Evolutionary conservation across 352 stramenopile species (phyloP).

Genomic region (Ophiocytium majus): DNA sequence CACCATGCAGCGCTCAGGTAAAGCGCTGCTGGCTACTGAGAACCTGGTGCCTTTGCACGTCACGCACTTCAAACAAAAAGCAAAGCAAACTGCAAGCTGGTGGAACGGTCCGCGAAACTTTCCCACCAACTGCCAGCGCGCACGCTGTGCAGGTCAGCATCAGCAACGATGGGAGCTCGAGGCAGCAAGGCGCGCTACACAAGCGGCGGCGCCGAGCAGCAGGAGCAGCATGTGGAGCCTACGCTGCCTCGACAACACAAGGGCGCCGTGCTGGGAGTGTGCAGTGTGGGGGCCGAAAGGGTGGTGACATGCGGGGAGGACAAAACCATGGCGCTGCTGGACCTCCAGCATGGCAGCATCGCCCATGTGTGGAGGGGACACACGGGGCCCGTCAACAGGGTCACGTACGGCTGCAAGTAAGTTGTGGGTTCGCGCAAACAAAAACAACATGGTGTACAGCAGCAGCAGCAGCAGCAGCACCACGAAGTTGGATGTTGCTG

Average conservation of each 20-base stretch:
- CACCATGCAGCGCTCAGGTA: too few relatives aligned
- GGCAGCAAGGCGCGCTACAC: not conserved
- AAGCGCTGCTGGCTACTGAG: too few relatives aligned
- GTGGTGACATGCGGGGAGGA: slow-evolving; percentile 36
- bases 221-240: not conserved
- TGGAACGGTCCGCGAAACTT: too few relatives aligned
- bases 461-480: too few relatives aligned
- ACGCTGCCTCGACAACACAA: not conserved
- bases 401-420: not conserved
- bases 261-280: not conserved
- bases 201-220: not conserved
- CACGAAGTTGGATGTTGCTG: too few relatives aligned
- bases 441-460: too few relatives aligned
- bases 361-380: not conserved
- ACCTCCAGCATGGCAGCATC: not conserved
- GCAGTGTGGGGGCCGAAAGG: slow-evolving; percentile 20
- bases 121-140: too few relatives aligned
- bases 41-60: too few relatives aligned
- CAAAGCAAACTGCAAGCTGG: too few relatives aligned
- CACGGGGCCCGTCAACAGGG: not conserved
- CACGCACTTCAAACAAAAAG: too few relatives aligned
- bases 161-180: not conserved
- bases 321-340: slow-evolving; percentile 12
- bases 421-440: too few relatives aligned
- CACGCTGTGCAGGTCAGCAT: too few relatives aligned